A percentile compares a stretch with the other conserved stretches of the same genome.
Conservation (phyloP, 2,329 filamentous ascomycete genomes). For the Cordyceps farinosa region DNA sequence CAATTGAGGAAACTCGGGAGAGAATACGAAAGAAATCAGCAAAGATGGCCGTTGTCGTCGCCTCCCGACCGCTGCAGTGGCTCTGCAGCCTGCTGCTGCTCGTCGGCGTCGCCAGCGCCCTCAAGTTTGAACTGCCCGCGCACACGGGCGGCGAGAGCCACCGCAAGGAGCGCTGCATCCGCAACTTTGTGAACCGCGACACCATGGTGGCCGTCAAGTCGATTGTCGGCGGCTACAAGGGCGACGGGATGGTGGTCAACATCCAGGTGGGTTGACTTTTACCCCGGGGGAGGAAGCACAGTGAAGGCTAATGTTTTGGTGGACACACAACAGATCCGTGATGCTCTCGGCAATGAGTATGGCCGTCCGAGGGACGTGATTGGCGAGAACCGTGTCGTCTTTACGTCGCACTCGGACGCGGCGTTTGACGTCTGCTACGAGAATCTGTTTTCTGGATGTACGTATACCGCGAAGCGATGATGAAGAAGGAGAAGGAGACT, state of each 20-base stretch:
- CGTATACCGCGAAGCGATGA: conserved; percentile 37
- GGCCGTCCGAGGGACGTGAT: conserved; percentile 85
- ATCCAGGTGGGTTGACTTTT: conserved; percentile 67
- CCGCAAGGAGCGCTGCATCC: conserved; percentile 82
- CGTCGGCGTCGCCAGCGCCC: conserved; percentile 56
- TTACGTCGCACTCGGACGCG: conserved; percentile 87
- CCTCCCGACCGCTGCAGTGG: conserved; percentile 52
- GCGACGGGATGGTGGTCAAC: conserved; percentile 89
- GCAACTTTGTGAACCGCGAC: conserved; percentile 91
- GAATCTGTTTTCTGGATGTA: conserved; percentile 72
- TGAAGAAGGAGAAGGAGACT: neutral
- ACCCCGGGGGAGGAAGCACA: neutral
- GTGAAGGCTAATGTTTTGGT: conserved; percentile 17
- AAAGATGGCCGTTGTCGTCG: conserved; percentile 39
- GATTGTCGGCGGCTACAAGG: conserved; percentile 77
- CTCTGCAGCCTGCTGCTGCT: conserved; percentile 57
- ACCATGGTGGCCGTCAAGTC: conserved; percentile 95
- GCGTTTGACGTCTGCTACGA: conserved; percentile 97
- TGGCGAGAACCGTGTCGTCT: conserved; percentile 88
- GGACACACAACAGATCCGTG: conserved; percentile 67
- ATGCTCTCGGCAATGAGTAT: conserved; percentile 95
- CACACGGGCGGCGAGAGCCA: conserved; percentile 46
- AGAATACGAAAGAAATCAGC: neutral
- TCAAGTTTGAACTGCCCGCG: conserved; percentile 91
- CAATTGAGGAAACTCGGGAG: neutral